Evolutionary conservation across 2,329 filamentous ascomycete species (phyloP).

Genomic region (Cladosporium sp.): DNA sequence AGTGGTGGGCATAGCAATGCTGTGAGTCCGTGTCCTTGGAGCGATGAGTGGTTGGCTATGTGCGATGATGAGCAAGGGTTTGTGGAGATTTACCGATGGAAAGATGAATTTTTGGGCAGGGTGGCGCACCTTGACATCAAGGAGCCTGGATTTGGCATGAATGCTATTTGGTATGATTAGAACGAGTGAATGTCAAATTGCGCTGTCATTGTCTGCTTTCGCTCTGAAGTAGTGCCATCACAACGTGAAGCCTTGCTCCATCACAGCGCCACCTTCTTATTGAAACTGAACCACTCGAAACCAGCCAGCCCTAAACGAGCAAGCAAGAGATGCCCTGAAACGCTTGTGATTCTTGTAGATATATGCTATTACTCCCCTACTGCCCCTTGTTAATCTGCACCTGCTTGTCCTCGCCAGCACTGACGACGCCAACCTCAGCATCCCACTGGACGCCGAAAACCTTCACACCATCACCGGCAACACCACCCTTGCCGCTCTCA

Average conservation of each 20-base stretch:
- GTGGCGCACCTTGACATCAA: slow-evolving; percentile 73
- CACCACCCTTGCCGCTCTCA: slow-evolving; percentile 47
- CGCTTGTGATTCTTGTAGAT: background rate
- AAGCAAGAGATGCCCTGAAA: background rate
- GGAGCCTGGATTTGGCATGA: slow-evolving; percentile 92
- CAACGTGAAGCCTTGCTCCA: no score
- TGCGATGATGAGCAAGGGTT: slow-evolving; percentile 86
- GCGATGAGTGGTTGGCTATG: slow-evolving; percentile 83
- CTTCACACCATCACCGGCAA: slow-evolving; percentile 70
- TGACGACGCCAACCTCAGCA: slow-evolving; percentile 78
- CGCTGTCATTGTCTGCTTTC: no score
- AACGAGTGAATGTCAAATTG: no score
- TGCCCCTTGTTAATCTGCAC: slow-evolving; percentile 77
- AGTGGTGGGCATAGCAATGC: slow-evolving; percentile 87
- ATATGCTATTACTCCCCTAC: slow-evolving; percentile 8
- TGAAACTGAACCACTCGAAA: no score
- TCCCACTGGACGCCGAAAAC: slow-evolving; percentile 90
- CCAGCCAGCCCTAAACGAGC: no score
- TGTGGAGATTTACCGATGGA: slow-evolving; percentile 83
- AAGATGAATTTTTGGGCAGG: slow-evolving; percentile 72
- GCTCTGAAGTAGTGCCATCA: no score
- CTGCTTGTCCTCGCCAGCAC: slow-evolving; percentile 86
- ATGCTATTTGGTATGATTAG: slow-evolving; percentile 89
- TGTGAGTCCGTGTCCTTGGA: slow-evolving; percentile 78
- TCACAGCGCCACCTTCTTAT: no score